Evolutionary conservation across 2,329 filamentous ascomycete species (phyloP).

Genomic region (Onygena corvina): DNA sequence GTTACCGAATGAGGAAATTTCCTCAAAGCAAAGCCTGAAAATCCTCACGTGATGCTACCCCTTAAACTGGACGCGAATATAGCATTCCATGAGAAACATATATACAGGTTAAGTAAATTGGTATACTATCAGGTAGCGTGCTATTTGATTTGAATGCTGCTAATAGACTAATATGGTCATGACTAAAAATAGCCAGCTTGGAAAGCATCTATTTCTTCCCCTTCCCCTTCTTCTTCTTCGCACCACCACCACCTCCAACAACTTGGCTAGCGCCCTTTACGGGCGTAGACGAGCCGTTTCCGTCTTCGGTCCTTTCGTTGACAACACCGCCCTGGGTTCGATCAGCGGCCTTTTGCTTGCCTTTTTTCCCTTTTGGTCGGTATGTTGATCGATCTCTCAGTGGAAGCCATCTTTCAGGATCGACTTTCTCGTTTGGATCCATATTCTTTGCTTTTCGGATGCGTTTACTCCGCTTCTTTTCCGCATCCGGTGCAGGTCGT

Average conservation of each 20-base stretch:
- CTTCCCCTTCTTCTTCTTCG: slow-evolving; percentile 40
- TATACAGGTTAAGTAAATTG: too few species aligned
- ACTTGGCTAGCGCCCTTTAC: slow-evolving; percentile 26
- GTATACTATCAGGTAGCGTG: background rate
- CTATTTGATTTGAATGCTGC: too few species aligned
- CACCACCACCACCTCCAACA: slow-evolving; percentile 24
- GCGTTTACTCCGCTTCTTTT: slow-evolving; percentile 27
- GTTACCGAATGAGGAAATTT: background rate
- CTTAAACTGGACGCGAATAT: background rate
- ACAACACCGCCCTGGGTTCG: slow-evolving; percentile 77
- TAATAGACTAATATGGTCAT: too few species aligned
- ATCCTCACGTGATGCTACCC: background rate
- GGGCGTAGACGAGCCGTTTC: slow-evolving; percentile 20
- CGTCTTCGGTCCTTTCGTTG: slow-evolving; percentile 55
- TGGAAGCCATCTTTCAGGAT: slow-evolving; percentile 88
- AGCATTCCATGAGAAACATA: too few species aligned
- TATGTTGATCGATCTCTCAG: slow-evolving; percentile 81
- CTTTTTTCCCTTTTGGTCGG: slow-evolving; percentile 81
- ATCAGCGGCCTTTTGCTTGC: slow-evolving; percentile 67
- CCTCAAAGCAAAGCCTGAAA: background rate
- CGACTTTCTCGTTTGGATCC: slow-evolving; percentile 64
- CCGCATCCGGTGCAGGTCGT: slow-evolving; percentile 24
- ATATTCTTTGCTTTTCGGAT: slow-evolving; percentile 39
- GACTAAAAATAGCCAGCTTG: background rate
- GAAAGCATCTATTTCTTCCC: slow-evolving; percentile 18